Evolutionary conservation across 2,329 filamentous ascomycete genomes (phyloP).

Genomic region (Fusarium sp.): DNA sequence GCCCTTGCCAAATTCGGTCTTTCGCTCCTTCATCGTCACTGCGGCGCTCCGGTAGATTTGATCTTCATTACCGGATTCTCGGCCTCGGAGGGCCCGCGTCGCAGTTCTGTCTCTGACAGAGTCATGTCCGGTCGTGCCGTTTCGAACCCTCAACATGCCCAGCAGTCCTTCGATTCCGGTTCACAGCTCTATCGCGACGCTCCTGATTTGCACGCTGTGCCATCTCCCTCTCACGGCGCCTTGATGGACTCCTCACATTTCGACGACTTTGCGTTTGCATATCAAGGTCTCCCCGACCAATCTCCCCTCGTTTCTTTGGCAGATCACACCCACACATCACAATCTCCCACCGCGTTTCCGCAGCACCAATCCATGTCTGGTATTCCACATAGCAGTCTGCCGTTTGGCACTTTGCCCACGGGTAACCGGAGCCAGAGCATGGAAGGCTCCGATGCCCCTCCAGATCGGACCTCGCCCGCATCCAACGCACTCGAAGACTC

Average conservation of each 20-base stretch:
- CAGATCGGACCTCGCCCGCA: conserved; percentile 60
- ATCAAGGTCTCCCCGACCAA: conserved; percentile 60
- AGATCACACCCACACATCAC: conserved; percentile 53
- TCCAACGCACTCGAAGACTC: conserved; percentile 67
- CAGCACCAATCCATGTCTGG: conserved; percentile 49
- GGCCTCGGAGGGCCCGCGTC: conserved; percentile 39
- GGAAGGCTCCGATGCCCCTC: conserved; percentile 63
- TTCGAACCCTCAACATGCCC: conserved; percentile 52
- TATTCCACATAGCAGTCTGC: conserved; percentile 44
- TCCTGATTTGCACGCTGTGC: conserved; percentile 41
- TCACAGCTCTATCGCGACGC: conserved; percentile 48
- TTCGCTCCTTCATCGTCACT: conserved; percentile 7
- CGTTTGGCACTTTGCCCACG: conserved; percentile 42
- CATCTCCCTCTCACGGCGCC: conserved; percentile 43
- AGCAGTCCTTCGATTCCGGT: conserved; percentile 46
- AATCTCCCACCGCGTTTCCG: conserved; percentile 55
- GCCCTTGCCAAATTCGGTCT: conserved; percentile 10
- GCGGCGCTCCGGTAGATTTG: conserved; percentile 24
- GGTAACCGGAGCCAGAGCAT: conserved; percentile 50
- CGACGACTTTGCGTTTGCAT: conserved; percentile 68
- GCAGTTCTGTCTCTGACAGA: conserved; percentile 34
- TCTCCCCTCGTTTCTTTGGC: conserved; percentile 57
- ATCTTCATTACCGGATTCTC: conserved; percentile 25
- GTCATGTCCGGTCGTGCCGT: conserved; percentile 52
- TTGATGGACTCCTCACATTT: conserved; percentile 66